Evolutionary conservation across 495 filamentous ascomycete genomes (phyloP), one percentile per base, ranked within the genome.

Genomic region (Xylaria nigripes): DNA sequence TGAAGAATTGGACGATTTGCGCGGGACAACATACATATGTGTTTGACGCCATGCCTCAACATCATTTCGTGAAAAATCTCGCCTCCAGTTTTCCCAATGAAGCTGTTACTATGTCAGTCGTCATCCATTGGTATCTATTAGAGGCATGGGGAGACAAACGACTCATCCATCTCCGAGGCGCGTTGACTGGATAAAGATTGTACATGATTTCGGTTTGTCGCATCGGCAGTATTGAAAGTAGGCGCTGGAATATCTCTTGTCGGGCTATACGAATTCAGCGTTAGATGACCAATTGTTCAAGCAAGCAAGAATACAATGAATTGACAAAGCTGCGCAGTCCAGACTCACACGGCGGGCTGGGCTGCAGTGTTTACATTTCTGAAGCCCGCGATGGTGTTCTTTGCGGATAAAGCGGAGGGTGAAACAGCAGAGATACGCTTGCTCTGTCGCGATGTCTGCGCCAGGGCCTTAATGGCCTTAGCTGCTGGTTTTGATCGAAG

Each of bases 1-100:
- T 42, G 19, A 49, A 22, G 52, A 36, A 47, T 18, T 52, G 25
- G 23, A 24, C 22, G 10, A 9, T 45, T 24, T 41, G 42, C 21
- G 12, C 15, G 27, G 25, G 27, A 45, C 43, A 62, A 87, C 85
- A 68, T 75, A 90, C 87, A 94, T 63, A 96, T 76, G 70, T 94
- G 87, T 75, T 96, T 91, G 25, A 98, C 94, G 56, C 76, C 81
- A 57, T 91, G 89, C 64, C 93, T 76, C 38, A 90, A 79, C 89
- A 98, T 95, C 93, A 98, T 97, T 72, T 98, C 91, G 64, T 98
- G 90, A 76, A 98, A 95, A 57, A 98, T 97, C 67, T 96, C 85
- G 64, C 93, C 93, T 68, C 94, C 94, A 46, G 80, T 95, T 76
- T 89, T 87, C 29, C 94, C 94, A 66, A 97, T 87, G 74, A 98